Percentiles rank a stretch among this genome's conserved stretches.
These are phyloP conservation scores for Globisporangium orthogonon DNA, from an alignment of 352 stramenopile genomes.

Conservation along the genomic window DNA sequence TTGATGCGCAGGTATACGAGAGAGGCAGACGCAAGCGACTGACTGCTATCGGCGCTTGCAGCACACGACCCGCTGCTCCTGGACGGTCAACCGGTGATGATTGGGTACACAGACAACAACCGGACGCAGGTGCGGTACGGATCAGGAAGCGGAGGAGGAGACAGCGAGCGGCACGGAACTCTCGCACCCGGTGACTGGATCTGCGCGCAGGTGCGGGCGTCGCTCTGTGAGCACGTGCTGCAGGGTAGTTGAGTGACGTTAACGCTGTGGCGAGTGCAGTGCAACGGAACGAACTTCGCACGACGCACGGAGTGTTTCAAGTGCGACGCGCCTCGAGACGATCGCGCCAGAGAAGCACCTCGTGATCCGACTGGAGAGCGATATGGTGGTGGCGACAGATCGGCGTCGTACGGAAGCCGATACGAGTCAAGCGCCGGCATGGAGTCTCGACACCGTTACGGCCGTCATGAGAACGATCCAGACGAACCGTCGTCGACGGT, in stretches of 20 bases:
- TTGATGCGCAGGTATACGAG: neutral
- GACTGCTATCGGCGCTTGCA: constrained; percentile 10
- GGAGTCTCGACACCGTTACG: neutral
- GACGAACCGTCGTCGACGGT: constrained; percentile 42
- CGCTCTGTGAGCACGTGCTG: neutral
- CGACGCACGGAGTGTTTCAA: constrained; percentile 62
- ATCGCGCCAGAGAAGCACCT: constrained; percentile 30
- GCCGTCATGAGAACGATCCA: constrained; percentile 7
- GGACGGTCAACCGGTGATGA: constrained; percentile 28
- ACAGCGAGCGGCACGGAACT: neutral
- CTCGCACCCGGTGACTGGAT: constrained; percentile 40
- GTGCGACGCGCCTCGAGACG: constrained; percentile 38
- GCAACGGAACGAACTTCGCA: constrained; percentile 68
- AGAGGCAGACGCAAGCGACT: neutral
- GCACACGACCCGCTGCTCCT: constrained; percentile 49
- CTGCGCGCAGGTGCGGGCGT: constrained; percentile 40
- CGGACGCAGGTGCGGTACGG: constrained; percentile 11
- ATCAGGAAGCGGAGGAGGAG: constrained; percentile 10
- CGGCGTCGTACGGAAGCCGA: neutral
- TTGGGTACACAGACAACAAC: constrained; percentile 45
- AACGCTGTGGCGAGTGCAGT: constrained; percentile 24
- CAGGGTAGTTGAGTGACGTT: neutral
- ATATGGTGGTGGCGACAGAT: neutral
- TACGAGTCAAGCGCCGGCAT: neutral
- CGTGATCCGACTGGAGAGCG: neutral